These are phyloP conservation scores for Pseudogymnoascus sp. DNA, from an alignment of 2,329 filamentous ascomycete species.

Conservation along the genomic window DNA sequence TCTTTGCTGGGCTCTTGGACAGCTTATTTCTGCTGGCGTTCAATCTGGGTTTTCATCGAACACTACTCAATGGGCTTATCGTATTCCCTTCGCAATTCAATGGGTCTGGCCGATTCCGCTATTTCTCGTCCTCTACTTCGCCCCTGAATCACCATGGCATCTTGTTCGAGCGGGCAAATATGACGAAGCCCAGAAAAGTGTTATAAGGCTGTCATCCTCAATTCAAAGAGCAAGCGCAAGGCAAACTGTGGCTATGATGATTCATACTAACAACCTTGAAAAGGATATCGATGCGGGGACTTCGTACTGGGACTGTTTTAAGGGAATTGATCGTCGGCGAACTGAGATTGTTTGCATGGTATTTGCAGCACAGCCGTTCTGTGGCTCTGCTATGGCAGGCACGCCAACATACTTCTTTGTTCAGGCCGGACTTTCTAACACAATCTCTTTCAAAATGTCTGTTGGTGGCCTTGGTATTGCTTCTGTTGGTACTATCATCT, in stretches of 20 bases:
- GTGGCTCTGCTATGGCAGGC: conserved; percentile 36
- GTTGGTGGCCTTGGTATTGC: conserved; percentile 38
- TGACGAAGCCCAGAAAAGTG: conserved; percentile 34
- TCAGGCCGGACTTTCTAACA: conserved; percentile 35
- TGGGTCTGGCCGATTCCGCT: conserved; percentile 43
- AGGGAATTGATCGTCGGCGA: conserved; percentile 39
- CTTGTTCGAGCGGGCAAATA: conserved; percentile 36
- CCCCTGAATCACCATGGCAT: conserved; percentile 43
- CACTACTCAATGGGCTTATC: conserved; percentile 38
- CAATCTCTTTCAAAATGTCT: conserved; percentile 36
- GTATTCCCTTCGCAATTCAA: conserved; percentile 42
- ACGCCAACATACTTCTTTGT: conserved; percentile 41
- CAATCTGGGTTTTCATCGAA: conserved; percentile 30
- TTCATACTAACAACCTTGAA: conserved; percentile 41
- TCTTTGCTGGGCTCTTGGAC: conserved; percentile 43
- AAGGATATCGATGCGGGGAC: conserved; percentile 34
- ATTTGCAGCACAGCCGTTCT: conserved; percentile 37
- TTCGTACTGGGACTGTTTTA: conserved; percentile 40
- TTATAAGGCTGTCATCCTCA: no score
- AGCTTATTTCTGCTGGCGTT: conserved; percentile 38
- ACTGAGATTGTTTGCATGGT: conserved; percentile 40
- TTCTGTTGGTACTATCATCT: conserved; percentile 37
- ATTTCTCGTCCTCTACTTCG: conserved; percentile 35
- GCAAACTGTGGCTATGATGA: conserved; percentile 37
- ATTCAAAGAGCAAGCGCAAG: conserved; percentile 15